Conservation (phyloP, 768 basidiomycete species). For the Lactarius quietus region DNA sequence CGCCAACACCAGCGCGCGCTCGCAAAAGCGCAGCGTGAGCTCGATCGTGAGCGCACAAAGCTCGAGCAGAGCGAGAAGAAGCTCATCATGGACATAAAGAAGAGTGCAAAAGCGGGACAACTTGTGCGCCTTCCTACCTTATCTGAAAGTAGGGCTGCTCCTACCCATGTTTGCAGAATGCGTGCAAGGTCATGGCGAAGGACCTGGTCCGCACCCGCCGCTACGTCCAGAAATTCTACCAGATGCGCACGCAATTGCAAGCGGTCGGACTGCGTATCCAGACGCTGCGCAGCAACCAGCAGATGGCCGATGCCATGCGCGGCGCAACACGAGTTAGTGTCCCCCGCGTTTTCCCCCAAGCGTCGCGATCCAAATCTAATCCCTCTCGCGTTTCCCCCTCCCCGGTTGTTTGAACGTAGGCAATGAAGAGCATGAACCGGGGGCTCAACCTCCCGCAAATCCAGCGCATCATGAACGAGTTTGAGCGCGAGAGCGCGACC, state of each 20-base stretch:
- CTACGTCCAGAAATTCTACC: slow-evolving; percentile 97
- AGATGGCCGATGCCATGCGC: slow-evolving; percentile 99
- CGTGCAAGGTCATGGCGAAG: slow-evolving; percentile 99
- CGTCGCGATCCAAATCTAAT: neutral
- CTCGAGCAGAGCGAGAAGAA: slow-evolving; percentile 98
- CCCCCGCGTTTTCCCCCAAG: neutral
- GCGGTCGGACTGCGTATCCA: slow-evolving; percentile 95
- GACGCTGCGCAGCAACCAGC: slow-evolving; percentile 92
- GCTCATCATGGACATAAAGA: slow-evolving; percentile 92
- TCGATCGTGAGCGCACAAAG: slow-evolving; percentile 92
- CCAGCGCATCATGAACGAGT: slow-evolving; percentile 95
- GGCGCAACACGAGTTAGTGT: slow-evolving; percentile 86
- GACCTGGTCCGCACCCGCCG: slow-evolving; percentile 94
- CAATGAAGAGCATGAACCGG: slow-evolving; percentile 97
- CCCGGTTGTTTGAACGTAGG: slow-evolving; percentile 45
- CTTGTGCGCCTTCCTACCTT: slow-evolving; percentile 48
- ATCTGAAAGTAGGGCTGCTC: neutral
- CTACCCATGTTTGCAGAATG: slow-evolving; percentile 56
- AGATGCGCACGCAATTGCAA: slow-evolving; percentile 98
- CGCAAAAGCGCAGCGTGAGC: slow-evolving; percentile 95
- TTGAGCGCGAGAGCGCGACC: slow-evolving; percentile 93
- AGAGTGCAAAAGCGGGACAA: slow-evolving; percentile 92
- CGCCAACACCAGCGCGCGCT: slow-evolving; percentile 95
- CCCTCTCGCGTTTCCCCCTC: neutral
- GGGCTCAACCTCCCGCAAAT: slow-evolving; percentile 94